Percentiles rank a stretch among this genome's conserved stretches.
Evolutionary conservation across 164 flowering plant species (phyloP).

Genomic region (Hamamelis virginiana): DNA sequence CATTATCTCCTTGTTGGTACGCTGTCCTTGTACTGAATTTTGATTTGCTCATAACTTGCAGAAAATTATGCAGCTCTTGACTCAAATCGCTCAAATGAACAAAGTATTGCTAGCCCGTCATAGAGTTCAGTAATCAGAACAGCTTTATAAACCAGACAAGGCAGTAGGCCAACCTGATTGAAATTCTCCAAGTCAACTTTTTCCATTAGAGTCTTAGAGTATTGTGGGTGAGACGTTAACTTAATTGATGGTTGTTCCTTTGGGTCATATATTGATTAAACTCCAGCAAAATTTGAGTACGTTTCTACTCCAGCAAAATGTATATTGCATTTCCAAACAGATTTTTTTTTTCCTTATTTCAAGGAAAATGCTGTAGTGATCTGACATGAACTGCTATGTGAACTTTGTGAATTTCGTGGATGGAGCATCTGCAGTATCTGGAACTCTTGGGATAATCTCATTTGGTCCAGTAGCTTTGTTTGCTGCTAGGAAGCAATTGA

Average conservation of each 20-base stretch:
- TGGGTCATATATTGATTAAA: no score
- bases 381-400: no score
- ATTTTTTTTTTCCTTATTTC: no score
- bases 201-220: not conserved
- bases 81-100: constrained; percentile 53
- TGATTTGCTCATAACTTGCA: constrained; percentile 29
- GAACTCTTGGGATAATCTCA: no score
- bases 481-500: no score
- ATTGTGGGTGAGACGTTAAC: not conserved
- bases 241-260: not conserved
- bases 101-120: constrained; percentile 34
- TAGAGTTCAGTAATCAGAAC: constrained; percentile 19
- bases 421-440: no score
- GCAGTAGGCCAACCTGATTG: not conserved
- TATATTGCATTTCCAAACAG: no score
- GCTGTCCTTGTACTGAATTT: not conserved
- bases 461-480: no score
- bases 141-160: not conserved
- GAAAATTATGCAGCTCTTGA: constrained; percentile 48
- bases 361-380: no score
- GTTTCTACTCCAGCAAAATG: no score
- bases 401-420: no score
- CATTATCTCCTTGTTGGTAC: not conserved
- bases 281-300: no score
- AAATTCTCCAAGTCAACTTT: not conserved